A percentile compares a stretch with the other conserved stretches of the same genome.
phyloP scores from a whole-genome alignment of 2,329 filamentous ascomycete species.

The Nannizziopsis barbatae region DNA sequence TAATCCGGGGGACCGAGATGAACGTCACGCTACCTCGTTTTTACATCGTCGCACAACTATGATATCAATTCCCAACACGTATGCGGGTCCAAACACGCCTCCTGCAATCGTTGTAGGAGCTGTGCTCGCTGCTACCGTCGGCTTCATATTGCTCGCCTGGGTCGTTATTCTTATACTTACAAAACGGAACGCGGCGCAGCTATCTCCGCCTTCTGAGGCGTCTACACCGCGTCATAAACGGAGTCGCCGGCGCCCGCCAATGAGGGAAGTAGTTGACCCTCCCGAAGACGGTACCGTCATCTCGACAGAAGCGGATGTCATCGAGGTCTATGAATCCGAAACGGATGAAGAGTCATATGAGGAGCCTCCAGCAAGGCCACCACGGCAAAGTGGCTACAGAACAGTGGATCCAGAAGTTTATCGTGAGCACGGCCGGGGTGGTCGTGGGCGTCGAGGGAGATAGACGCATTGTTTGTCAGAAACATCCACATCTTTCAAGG shows the following conservation, averaged over 20 bases:
- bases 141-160: constrained; percentile 44
- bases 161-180: constrained; percentile 42
- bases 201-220: not conserved
- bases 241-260: not conserved
- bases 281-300: constrained; percentile 2
- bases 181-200: not conserved
- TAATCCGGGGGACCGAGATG: not conserved
- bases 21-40: not conserved
- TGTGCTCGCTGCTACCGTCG: constrained; percentile 38
- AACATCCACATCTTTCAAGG: no score
- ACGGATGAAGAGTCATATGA: constrained; percentile 30
- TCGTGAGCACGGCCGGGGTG: constrained; percentile 21
- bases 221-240: not conserved
- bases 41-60: constrained; percentile 21
- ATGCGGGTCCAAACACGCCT: constrained; percentile 43
- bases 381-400: constrained; percentile 37
- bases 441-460: constrained; percentile 17
- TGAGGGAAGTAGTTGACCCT: constrained; percentile 1
- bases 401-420: constrained; percentile 37
- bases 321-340: constrained; percentile 25
- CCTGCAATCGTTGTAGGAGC: constrained; percentile 52
- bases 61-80: constrained; percentile 50
- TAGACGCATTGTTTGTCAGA: not conserved
- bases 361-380: constrained; percentile 25
- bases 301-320: constrained; percentile 7